Evolutionary conservation across 2,329 filamentous ascomycete species (phyloP), one percentile per base, ranked within the genome.

Genomic region (Sarocladium strictum): DNA sequence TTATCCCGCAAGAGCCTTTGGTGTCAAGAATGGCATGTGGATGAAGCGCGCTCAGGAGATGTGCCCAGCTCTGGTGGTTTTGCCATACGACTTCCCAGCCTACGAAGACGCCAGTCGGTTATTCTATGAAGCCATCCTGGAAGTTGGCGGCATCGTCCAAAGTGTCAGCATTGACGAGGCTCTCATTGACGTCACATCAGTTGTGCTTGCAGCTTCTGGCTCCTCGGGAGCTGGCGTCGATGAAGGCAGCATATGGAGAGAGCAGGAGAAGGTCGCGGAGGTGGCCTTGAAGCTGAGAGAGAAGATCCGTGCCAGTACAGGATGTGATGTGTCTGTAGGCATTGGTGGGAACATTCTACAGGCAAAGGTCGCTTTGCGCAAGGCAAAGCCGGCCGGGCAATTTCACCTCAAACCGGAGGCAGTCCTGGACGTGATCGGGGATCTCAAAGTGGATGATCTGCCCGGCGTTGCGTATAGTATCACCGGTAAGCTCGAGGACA

Each of bases 21-120:
- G 93, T 1, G 79, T 99, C 54, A 96, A 92, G 66, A 99, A 99
- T 62, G 95, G 95, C 35, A 99, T 97, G 94, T 99, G 95, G 94
- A 97, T 99, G 93, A 95, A 93, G 67, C 79, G 81, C 32, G 94
- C 94, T 0, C 77, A 87, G 56, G 86, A 94, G 60, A 69, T 94
- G 17, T 99, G 91, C 64, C 86, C 93, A 0, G 83, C 90, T 21
- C 75, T 99, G 17, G 91, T 95, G 61, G 85, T 97, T 1, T 67
- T 99, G n/a, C 89, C 92, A 0, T 99, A 99, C 63, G 92, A 99
- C 64, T 99, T 97, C 65, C 86, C 89, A 2, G 93, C 85, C 0
- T 99, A 99, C 61, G 94, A 99, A 73, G 87, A 92, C 57, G 90
- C 92, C 1, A 99, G 94, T 64, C 80, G 83, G 55, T 78, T 83